Conservation (phyloP, 805 yeast species). For the Hanseniaspora nectarophila region DNA sequence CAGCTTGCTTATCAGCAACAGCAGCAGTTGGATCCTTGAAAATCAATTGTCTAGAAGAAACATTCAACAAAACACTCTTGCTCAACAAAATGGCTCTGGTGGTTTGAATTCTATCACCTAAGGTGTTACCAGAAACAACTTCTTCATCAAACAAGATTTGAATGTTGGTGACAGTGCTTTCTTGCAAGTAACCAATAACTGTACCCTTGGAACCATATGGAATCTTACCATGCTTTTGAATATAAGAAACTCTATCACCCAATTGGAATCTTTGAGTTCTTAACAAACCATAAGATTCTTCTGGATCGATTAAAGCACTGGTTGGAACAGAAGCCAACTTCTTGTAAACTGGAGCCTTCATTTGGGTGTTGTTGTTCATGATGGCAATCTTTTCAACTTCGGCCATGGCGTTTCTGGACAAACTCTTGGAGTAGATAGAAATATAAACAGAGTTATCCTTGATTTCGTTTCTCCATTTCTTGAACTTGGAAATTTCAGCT, state of each 20-base stretch:
- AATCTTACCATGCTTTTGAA: slow-evolving; percentile 77
- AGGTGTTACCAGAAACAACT: slow-evolving; percentile 65
- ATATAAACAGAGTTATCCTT: slow-evolving; percentile 50
- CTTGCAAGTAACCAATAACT: slow-evolving; percentile 62
- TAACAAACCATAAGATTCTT: slow-evolving; percentile 56
- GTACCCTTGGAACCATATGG: slow-evolving; percentile 84
- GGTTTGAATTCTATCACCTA: slow-evolving; percentile 65
- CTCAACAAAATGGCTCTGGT: slow-evolving; percentile 79
- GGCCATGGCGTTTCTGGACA: slow-evolving; percentile 52
- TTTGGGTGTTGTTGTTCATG: slow-evolving; percentile 29
- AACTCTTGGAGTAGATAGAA: slow-evolving; percentile 63
- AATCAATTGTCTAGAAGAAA: slow-evolving; percentile 61
- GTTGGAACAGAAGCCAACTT: slow-evolving; percentile 74
- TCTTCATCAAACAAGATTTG: slow-evolving; percentile 77
- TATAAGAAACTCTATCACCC: slow-evolving; percentile 83
- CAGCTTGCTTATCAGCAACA: slow-evolving; percentile 26
- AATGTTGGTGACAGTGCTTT: slow-evolving; percentile 42
- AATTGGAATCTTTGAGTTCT: slow-evolving; percentile 64
- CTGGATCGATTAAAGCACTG: slow-evolving; percentile 67
- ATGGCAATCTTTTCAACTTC: slow-evolving; percentile 55
- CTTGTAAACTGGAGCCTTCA: slow-evolving; percentile 37
- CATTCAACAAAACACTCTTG: slow-evolving; percentile 66
- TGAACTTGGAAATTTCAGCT: slow-evolving; percentile 19
- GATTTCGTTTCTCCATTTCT: slow-evolving; percentile 37
- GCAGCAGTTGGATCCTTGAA: slow-evolving; percentile 44